Conservation (phyloP, 2,329 filamentous ascomycete genomes). For the Neofusicoccum cordaticola region DNA sequence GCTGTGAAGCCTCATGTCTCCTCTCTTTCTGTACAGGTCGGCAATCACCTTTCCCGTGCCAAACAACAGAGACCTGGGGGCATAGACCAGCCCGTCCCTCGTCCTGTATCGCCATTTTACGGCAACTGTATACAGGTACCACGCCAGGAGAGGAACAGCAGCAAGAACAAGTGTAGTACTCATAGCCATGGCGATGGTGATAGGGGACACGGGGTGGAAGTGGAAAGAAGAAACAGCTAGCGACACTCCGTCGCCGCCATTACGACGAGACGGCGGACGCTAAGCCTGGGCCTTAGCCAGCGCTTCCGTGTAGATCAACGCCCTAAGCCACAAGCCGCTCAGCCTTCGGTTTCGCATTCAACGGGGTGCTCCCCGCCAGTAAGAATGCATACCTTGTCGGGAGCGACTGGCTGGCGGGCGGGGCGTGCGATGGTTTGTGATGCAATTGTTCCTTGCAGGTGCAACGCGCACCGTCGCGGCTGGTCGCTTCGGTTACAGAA, state of each 20-base stretch:
- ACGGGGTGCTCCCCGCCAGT: background rate
- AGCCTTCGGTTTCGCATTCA: background rate
- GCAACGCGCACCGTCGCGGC: background rate
- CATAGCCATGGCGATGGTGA: background rate
- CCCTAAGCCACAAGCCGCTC: background rate
- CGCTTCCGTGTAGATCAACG: background rate
- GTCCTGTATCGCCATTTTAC: constrained; percentile 29
- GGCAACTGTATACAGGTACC: constrained; percentile 24
- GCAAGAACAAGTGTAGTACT: constrained; percentile 18
- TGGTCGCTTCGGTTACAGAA: background rate
- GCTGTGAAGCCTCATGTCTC: constrained; percentile 27
- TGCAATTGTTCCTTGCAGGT: background rate
- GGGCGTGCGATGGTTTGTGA: background rate
- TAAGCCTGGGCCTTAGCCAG: background rate
- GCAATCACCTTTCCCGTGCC: constrained; percentile 30
- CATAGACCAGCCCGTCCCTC: constrained; percentile 26
- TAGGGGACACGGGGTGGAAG: background rate
- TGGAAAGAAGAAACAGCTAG: background rate
- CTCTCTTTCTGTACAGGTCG: constrained; percentile 24
- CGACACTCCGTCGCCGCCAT: background rate
- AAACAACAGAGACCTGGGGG: constrained; percentile 26
- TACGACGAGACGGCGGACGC: background rate
- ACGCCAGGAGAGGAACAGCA: constrained; percentile 23
- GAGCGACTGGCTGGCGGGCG: background rate
- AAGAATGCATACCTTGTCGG: no score